Evolutionary conservation across 2,329 filamentous ascomycete genomes (phyloP), one percentile per base, ranked within the genome.

Genomic region (Phaeosphaeria sp.): DNA sequence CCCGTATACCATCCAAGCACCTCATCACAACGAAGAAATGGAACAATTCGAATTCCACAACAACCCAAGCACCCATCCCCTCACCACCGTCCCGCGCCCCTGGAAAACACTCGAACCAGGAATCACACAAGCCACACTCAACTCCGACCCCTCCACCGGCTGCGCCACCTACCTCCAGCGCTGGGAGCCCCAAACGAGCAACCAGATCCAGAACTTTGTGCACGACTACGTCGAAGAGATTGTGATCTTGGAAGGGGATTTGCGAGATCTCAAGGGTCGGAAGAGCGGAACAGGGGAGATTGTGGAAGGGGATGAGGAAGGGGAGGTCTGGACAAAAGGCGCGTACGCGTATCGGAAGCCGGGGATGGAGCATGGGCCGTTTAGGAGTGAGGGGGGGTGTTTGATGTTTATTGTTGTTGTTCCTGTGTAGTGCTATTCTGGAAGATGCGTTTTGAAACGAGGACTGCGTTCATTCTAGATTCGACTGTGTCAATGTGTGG

Each of bases 21-120:
- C 25, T 30, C 25, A 30, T 30, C 25, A 11, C 25, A 30, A 11
- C 25, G 6, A 30, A 20, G 43, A 21, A 17, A 59, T 59, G 56
- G 36, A 59, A 36, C 52, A 59, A 55, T 59, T 50, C 30, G 56
- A 59, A 52, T 55, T 59, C 48, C 52, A n/a, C n/a, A n/a, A 59
- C 48, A 42, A 24, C 49, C 48, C 25, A 7, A 13, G 24, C 15
- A 50, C 33, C 39, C 15, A 52, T 20, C 56, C 56, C 6, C 27
- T 20, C 36, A 30, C 53, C 8, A 2, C 21, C 49, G 24, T 15
- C 21, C 13, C 39, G 4, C 54, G 48, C 36, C 22, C 5, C 33
- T 58, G 56, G 56, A n/a, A 48, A 43, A 2, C 30, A 9, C 56
- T 59, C 44, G 56, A 59, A 52, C 56, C 53, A 18, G 56, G 56